Evolutionary conservation across 75 land plant species (phyloP).

Genomic region (Selaginella tamariscina): DNA sequence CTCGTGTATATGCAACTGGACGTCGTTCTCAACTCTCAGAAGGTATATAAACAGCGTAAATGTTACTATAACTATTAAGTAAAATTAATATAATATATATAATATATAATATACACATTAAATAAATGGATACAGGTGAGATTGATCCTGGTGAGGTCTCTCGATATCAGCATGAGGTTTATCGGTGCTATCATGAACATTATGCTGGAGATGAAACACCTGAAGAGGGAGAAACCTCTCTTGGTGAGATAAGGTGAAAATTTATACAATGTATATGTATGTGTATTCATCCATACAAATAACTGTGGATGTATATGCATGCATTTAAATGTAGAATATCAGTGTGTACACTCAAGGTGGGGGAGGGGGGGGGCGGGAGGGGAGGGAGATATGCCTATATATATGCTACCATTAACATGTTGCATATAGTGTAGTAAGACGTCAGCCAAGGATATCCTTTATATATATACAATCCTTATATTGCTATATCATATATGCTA

Average conservation of each 20-base stretch:
- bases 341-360: too few species aligned
- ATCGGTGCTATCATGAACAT: background rate
- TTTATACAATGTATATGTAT: too few species aligned
- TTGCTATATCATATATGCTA: too few species aligned
- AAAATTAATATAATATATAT: background rate
- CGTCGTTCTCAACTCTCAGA: background rate
- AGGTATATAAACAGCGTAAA: too few species aligned
- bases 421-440: slow-evolving; percentile 60
- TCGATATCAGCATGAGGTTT: too few species aligned
- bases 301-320: too few species aligned
- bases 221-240: background rate
- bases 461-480: too few species aligned
- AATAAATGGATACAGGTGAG: background rate
- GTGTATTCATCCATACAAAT: too few species aligned
- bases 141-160: background rate
- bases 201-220: background rate
- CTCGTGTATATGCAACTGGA: too few species aligned
- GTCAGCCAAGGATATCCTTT: slow-evolving; percentile 76
- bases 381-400: slow-evolving; percentile 29
- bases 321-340: too few species aligned
- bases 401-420: slow-evolving; percentile 41
- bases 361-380: slow-evolving; percentile 38
- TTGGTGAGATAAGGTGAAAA: slow-evolving; percentile 3
- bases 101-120: background rate
- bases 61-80: too few species aligned